Evolutionary conservation across 2,329 filamentous ascomycete genomes (phyloP), one percentile per base, ranked within the genome.

Genomic region (Mariannaea elegans): DNA sequence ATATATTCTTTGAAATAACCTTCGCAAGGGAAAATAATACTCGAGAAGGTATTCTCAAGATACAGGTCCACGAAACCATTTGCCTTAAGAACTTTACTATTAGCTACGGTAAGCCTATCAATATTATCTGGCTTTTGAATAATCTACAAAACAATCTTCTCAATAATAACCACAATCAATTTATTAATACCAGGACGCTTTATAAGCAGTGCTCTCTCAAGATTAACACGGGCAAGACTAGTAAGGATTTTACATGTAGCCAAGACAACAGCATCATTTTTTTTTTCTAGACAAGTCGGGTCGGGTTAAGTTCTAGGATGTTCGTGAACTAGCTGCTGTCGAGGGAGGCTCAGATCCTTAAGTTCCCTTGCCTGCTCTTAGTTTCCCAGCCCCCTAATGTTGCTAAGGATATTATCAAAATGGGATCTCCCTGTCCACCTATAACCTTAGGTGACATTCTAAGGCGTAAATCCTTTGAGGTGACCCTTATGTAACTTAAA

Each of bases 191-290:
- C 0, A 93, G 97, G 74, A 91, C 88, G 72, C 93, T 97, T 64
- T 87, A 95, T 66, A 89, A 90, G 72, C 90, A 97, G 73, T 94
- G 92, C 72, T 91, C 91, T 47, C 82, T 98, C 65, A 96, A 94
- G 78, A 97, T 99, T 77, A 93, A 94, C 68, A 98, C 94, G 63
- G 95, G 94, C 68, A 99, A 99, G 81, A 94, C 95, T 66, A 94
- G 94, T 64, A 99, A 99, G 77, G 95, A 99, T 76, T 99, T 99
- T 75, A 91, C 90, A 45, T 99, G 98, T 79, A 97, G 94, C 76
- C 94, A 97, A 75, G 95, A 99, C 75, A 96, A 99, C 76, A 92
- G 90, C 2, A 89, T 94, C 39, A 93, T 99, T 68, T 94, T 96
- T n/a, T n/a, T 45, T 97, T 94, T 47, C 87, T 99, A 51, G 96